Evolutionary conservation across 2,329 filamentous ascomycete species (phyloP), one percentile per base, ranked within the genome.

Genomic region (Diaporthe longicolla): DNA sequence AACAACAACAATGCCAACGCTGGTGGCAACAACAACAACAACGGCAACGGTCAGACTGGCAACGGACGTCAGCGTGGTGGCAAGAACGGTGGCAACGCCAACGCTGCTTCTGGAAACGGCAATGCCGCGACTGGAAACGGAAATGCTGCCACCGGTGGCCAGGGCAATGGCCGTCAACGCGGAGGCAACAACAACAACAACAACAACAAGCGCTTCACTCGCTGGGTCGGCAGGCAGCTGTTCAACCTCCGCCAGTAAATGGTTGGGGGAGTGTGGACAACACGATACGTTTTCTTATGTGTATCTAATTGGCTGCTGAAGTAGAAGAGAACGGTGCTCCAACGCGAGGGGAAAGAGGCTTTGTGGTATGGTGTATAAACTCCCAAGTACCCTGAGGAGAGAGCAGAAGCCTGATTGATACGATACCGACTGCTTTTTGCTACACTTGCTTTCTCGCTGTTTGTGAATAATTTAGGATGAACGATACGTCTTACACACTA

Each of bases 391-490:
- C 45, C 15, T 26, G 21, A 26, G 15, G 63, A 21, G 21, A 48
- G 26, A 66, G 61, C 29, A 66, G 29, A 66, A 66, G 63, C 63
- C 45, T 66, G 63, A 52, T 19, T 52, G 63, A 66, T 66, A 26
- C 61, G 61, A 66, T 66, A 52, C 63, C 63, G 63, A 66, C 29
- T 19, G 52, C 45, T 29, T 66, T 66, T 66, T 35, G 26, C 24
- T 50, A 4, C 45, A 52, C 63, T 24, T 52, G 48, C 10, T 52
- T 37, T 66, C 32, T 66, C 21, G 45, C 24, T 66, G 45, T 26
- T 26, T 66, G 63, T 66, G 63, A 40, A 66, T 66, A 66, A 66
- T 66, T 66, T 66, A 52, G 63, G 54, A 52, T 52, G 63, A 66
- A 37, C 63, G 32, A 37, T 52, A 37, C 52, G 45, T 52, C 21